A percentile compares a stretch with the other conserved stretches of the same genome.
These are phyloP conservation scores for Areca catechu DNA, from an alignment of 176 grass and related monocot species.

Conservation along the genomic window DNA sequence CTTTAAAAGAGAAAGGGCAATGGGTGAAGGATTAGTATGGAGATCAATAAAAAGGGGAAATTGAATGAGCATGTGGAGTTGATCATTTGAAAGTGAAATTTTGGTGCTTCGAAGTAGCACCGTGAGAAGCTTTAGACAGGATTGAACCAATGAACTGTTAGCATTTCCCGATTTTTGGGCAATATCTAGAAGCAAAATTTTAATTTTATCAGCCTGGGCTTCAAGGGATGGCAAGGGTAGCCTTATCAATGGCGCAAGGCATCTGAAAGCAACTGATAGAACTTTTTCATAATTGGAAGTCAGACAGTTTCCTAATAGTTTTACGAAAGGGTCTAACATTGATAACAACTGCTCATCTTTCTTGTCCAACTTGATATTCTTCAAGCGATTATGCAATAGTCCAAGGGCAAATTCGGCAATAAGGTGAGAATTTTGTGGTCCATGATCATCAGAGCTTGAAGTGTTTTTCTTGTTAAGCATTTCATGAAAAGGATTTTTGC, in stretches of 20 bases:
- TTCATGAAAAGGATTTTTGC: conserved; percentile 23
- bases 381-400: conserved; percentile 60
- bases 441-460: conserved; percentile 12
- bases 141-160: conserved; percentile 61
- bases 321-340: conserved; percentile 85
- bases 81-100: conserved; percentile 74
- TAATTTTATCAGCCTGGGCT: conserved; percentile 53
- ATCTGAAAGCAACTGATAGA: conserved; percentile 72
- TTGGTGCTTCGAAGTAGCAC: conserved; percentile 59
- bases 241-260: conserved; percentile 58
- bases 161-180: conserved; percentile 63
- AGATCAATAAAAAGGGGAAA: conserved; percentile 87
- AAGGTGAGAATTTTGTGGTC: conserved; percentile 51
- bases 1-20: conserved; percentile 80
- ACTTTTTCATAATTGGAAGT: conserved; percentile 79
- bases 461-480: conserved; percentile 16
- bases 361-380: conserved; percentile 71
- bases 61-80: conserved; percentile 61
- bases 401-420: conserved; percentile 70
- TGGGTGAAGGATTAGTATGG: conserved; percentile 77
- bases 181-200: conserved; percentile 79
- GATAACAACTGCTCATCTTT: conserved; percentile 52
- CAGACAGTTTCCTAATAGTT: conserved; percentile 56
- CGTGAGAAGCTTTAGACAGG: conserved; percentile 72
- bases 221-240: conserved; percentile 77